These are phyloP conservation scores for Aspergillus hiratsukae DNA, from an alignment of 2,329 filamentous ascomycete genomes.

Conservation along the genomic window DNA sequence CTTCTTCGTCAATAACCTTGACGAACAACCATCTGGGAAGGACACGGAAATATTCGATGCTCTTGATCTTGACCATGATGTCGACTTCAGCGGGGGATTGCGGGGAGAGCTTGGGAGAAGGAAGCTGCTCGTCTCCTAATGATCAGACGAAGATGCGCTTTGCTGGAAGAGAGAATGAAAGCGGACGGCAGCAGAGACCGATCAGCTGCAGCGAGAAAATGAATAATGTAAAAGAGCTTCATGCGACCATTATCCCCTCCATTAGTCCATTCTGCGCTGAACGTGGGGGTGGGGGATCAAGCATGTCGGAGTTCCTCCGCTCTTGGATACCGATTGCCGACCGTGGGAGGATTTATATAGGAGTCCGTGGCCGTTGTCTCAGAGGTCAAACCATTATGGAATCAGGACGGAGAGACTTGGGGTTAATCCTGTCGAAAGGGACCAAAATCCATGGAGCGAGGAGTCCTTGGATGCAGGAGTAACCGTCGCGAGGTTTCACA, in stretches of 20 bases:
- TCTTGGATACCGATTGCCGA: neutral
- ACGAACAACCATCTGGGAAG: constrained; percentile 74
- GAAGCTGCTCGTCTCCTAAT: neutral
- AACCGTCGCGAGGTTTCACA: neutral
- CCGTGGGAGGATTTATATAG: neutral
- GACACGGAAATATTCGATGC: constrained; percentile 69
- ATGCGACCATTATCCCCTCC: neutral
- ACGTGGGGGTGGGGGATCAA: neutral
- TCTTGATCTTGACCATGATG: constrained; percentile 59
- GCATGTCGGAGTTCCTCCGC: neutral
- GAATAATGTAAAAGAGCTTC: neutral
- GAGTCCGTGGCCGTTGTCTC: neutral
- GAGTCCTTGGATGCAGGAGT: neutral
- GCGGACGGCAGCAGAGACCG: neutral
- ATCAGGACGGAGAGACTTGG: neutral
- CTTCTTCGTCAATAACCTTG: constrained; percentile 65
- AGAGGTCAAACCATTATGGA: neutral
- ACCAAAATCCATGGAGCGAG: neutral
- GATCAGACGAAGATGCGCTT: neutral
- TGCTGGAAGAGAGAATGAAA: neutral
- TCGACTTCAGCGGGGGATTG: neutral
- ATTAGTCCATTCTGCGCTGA: neutral
- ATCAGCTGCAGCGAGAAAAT: neutral
- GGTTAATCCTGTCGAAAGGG: neutral
- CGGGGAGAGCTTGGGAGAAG: neutral